These are phyloP conservation scores for Populus alba DNA, from an alignment of 345 rosid genomes.

Conservation along the genomic window DNA sequence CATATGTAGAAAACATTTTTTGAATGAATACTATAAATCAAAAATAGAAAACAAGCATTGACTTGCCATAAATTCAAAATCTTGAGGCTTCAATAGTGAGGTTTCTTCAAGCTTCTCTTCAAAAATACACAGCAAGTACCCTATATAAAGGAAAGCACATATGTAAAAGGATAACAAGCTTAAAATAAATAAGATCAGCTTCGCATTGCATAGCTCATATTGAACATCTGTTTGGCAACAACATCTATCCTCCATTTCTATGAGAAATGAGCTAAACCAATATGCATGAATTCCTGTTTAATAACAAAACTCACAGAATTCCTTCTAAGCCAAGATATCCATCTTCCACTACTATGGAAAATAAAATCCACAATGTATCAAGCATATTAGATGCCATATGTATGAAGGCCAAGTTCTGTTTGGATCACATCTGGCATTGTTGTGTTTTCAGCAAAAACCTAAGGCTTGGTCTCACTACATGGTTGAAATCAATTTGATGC, in stretches of 20 bases:
- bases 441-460: no score
- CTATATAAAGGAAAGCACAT: slow-evolving; percentile 23
- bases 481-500: no score
- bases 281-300: background rate
- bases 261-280: background rate
- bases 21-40: no score
- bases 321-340: background rate
- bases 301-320: background rate
- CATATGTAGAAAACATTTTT: background rate
- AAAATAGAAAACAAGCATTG: slow-evolving; percentile 11
- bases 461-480: no score
- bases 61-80: slow-evolving; percentile 73
- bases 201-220: background rate
- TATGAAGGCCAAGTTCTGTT: no score
- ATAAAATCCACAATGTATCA: background rate
- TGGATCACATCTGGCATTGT: no score
- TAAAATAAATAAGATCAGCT: background rate
- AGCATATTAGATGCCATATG: background rate
- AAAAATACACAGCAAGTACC: slow-evolving; percentile 83
- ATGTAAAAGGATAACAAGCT: background rate
- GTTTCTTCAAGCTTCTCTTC: slow-evolving; percentile 69
- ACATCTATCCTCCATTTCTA: background rate
- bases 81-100: slow-evolving; percentile 46
- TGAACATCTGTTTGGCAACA: background rate
- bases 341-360: background rate